Evolutionary conservation across 1,284 basidiomycete species (phyloP).

Genomic region (Peniophora sp.): DNA sequence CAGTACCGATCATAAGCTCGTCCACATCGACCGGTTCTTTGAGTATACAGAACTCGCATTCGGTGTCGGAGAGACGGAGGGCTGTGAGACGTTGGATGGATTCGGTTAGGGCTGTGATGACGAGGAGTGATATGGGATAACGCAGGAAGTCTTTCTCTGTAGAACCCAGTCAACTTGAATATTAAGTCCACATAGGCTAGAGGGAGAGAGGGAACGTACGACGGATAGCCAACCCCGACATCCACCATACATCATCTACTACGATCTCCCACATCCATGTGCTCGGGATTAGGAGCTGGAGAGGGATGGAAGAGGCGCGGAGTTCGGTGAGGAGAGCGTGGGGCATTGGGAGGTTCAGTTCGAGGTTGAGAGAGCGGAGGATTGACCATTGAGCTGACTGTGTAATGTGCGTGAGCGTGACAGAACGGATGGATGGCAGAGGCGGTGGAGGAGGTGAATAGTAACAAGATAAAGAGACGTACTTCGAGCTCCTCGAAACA

Average conservation of each 20-base stretch:
- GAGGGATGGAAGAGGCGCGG: constrained; percentile 5
- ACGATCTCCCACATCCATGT: constrained; percentile 6
- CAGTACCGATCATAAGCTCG: no score
- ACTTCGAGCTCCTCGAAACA: constrained; percentile 15
- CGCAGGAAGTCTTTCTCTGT: no score
- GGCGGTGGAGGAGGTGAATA: neutral
- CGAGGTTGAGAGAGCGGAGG: constrained; percentile 8
- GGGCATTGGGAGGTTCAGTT: constrained; percentile 8
- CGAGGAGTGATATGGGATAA: constrained; percentile 10
- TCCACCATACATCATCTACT: constrained; percentile 7
- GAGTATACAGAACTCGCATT: neutral
- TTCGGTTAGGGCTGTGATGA: constrained; percentile 6
- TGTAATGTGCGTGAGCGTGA: no score
- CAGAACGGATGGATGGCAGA: neutral
- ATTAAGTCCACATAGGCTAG: neutral
- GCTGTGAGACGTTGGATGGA: constrained; percentile 1
- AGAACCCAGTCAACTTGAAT: no score
- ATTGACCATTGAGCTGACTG: constrained; percentile 7
- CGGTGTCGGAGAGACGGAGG: neutral
- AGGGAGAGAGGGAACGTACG: constrained; percentile 2
- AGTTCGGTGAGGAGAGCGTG: constrained; percentile 10
- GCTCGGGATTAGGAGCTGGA: constrained; percentile 3
- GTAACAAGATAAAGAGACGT: neutral
- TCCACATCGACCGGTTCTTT: neutral
- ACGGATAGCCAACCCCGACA: constrained; percentile 6